A percentile compares a stretch with the other conserved stretches of the same genome.
Conservation (phyloP, 495 filamentous ascomycete species). For the Xylaria acuta region DNA sequence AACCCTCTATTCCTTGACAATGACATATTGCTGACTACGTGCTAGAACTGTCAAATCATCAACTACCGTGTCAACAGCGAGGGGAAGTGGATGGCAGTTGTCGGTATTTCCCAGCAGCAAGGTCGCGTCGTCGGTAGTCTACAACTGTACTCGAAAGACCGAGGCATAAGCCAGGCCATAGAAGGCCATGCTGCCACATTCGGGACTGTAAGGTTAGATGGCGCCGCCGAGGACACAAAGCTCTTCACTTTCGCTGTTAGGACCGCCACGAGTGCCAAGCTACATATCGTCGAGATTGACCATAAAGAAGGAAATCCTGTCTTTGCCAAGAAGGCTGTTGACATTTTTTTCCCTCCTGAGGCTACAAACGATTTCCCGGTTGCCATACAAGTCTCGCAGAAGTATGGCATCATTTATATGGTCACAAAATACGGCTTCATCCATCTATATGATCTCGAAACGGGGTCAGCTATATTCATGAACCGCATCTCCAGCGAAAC, state of each 20-base stretch:
- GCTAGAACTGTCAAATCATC: slow-evolving; percentile 94
- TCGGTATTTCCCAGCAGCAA: slow-evolving; percentile 92
- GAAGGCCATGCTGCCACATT: slow-evolving; percentile 98
- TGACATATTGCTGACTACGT: slow-evolving; percentile 30
- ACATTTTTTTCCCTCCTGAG: slow-evolving; percentile 96
- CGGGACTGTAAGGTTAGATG: slow-evolving; percentile 85
- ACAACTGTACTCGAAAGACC: slow-evolving; percentile 95
- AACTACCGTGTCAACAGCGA: slow-evolving; percentile 97
- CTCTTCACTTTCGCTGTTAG: slow-evolving; percentile 97
- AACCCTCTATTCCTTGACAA: background rate
- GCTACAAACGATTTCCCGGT: slow-evolving; percentile 97
- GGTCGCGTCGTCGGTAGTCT: slow-evolving; percentile 94
- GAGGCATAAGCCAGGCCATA: slow-evolving; percentile 96
- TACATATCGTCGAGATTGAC: slow-evolving; percentile 98
- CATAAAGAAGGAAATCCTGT: slow-evolving; percentile 84
- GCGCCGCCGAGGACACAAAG: slow-evolving; percentile 87
- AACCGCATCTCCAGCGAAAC: slow-evolving; percentile 99
- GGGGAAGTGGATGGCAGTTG: slow-evolving; percentile 97
- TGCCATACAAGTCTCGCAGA: slow-evolving; percentile 94
- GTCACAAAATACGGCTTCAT: slow-evolving; percentile 99
- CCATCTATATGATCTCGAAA: slow-evolving; percentile 96
- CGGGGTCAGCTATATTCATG: slow-evolving; percentile 98
- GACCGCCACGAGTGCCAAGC: slow-evolving; percentile 84
- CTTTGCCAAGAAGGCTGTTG: slow-evolving; percentile 93
- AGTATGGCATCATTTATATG: slow-evolving; percentile 94